These are phyloP conservation scores for Scheffersomyces illinoinensis DNA, from an alignment of 1,139 yeast genomes.

Conservation along the genomic window DNA sequence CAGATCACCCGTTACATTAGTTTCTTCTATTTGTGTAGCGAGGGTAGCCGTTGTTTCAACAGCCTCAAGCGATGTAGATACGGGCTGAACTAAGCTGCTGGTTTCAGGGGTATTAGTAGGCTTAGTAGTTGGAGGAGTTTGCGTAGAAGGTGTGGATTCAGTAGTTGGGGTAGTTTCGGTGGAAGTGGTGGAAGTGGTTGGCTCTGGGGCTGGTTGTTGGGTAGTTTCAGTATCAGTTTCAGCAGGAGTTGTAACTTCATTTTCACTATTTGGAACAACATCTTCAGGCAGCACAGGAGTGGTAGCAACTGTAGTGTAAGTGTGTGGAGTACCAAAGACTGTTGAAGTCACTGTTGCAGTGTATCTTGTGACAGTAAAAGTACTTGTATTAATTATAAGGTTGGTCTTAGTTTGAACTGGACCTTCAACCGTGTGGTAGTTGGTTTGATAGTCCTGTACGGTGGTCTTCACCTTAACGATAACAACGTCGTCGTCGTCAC, in stretches of 20 bases:
- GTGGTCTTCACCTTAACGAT: conserved; percentile 40
- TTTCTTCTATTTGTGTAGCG: conserved; percentile 2
- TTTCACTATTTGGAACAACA: conserved; percentile 3
- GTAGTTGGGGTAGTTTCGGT: conserved; percentile 6
- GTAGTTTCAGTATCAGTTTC: conserved; percentile 8
- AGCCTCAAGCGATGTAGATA: conserved; percentile 7
- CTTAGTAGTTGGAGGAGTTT: conserved; percentile 2
- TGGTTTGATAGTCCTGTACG: conserved; percentile 35
- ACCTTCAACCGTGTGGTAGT: conserved; percentile 34
- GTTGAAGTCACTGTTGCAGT: conserved; percentile 50
- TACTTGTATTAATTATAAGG: conserved; percentile 29
- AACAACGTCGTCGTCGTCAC: conserved; percentile 31
- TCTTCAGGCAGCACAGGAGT: conserved; percentile 28
- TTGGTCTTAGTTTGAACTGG: conserved; percentile 32
- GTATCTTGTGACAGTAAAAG: conserved; percentile 42
- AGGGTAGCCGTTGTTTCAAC: conserved; percentile 6
- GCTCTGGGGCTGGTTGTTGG: conserved; percentile 7
- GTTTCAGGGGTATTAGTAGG: conserved; percentile 7
- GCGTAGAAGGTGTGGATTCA: conserved; percentile 5
- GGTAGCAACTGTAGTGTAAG: conserved; percentile 40
- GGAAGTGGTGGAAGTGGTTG: conserved; percentile 2
- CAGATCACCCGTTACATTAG: conserved; percentile 3
- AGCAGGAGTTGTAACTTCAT: conserved; percentile 1
- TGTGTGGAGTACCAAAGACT: conserved; percentile 39
- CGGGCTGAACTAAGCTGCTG: conserved; percentile 8